Percentiles rank a stretch among this genome's conserved stretches.
These are phyloP conservation scores for Brassica rapa DNA, from an alignment of 345 rosid genomes.

Conservation along the genomic window DNA sequence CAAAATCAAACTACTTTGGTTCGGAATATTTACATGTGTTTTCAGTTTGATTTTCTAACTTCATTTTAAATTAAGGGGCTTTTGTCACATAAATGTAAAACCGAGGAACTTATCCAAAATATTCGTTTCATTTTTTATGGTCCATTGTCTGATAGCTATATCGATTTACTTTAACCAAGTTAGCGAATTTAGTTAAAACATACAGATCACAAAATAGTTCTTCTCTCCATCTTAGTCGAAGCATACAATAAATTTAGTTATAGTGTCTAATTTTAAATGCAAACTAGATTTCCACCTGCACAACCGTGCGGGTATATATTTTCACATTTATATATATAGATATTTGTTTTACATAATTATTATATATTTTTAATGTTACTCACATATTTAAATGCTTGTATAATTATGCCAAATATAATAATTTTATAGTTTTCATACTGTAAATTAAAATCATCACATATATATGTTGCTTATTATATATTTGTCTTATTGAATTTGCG, in stretches of 20 bases:
- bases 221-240: background rate
- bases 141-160: background rate
- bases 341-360: no score
- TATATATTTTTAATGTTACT: no score
- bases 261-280: background rate
- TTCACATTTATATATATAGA: no score
- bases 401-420: no score
- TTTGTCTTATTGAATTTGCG: no score
- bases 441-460: no score
- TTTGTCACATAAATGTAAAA: background rate
- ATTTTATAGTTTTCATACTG: no score
- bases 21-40: background rate
- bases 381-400: no score
- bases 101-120: background rate
- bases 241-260: background rate
- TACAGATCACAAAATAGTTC: background rate
- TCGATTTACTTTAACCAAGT: background rate
- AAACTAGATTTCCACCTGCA: no score
- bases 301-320: no score
- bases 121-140: background rate
- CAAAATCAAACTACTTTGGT: background rate
- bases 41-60: background rate
- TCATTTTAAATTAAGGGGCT: background rate
- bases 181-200: background rate
- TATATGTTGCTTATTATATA: no score